Evolutionary conservation across 768 basidiomycete genomes (phyloP), one percentile per base, ranked within the genome.

Genomic region (Holtermanniella nyarrowii): DNA sequence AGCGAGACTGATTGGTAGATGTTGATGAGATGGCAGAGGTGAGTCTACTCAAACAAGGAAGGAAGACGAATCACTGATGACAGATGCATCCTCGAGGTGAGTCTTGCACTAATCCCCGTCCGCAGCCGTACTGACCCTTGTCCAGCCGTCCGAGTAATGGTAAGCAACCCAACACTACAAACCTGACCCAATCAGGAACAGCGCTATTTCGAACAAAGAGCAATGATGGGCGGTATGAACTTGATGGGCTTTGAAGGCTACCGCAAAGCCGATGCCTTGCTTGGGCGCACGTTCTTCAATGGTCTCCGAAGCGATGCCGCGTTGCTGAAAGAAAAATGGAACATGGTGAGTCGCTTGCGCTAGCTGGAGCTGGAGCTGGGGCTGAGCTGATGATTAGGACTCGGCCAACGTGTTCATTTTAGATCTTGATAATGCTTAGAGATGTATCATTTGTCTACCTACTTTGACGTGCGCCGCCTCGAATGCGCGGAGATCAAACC

Each of bases 11-110:
- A 39, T 52, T 52, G 22, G 22, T 53, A 22, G 52, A 57, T 40
- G 56, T 57, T 7, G 56, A 57, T 37, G 56, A 57, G 31, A 25
- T 57, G 52, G 53, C 48, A 45, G 56, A 57, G 31, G 56, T 57
- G 22, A 49, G 52, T 46, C 21, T 7, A 7, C 31, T 37, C 13
- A 22, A 13, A n/a, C 18, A 21, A 22, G 2, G 18, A 23, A 3
- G 20, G 13, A 18, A 13, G 3, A 12, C 3, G n/a, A 48, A 18
- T 1, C 13, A n/a, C 14, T 10, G 23, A 20, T 41, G 21, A 5
- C 42, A 3, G 22, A 42, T 25, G 42, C 16, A 12, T 3, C 24
- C 16, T 24, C 20, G 5, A 24, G 49, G 20, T 50, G 5, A 10
- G 40, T 23, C 3, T 49, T 42, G 23, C 31, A 37, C 31, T 7